Evolutionary conservation across 371 early-diverging fungal genomes (phyloP).

Genomic region (Mucor mucedo): DNA sequence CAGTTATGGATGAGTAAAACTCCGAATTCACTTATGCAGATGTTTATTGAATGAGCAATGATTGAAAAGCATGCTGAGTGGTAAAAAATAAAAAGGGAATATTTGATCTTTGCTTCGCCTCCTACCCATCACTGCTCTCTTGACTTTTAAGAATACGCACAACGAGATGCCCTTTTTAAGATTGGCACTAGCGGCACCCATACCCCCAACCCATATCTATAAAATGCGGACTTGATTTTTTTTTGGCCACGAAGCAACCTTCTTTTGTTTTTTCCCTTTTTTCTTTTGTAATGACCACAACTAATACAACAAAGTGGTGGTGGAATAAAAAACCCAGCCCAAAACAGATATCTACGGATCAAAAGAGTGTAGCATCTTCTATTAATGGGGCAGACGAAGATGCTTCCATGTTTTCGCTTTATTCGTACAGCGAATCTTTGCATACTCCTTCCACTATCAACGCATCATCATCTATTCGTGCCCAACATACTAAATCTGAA

Average conservation of each 20-base stretch:
- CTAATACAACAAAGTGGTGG: constrained; percentile 18
- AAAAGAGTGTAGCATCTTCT: constrained; percentile 2
- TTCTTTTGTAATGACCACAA: constrained; percentile 1
- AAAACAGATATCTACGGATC: constrained; percentile 2
- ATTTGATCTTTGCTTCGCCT: too few relatives aligned
- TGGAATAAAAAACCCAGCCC: constrained; percentile 16
- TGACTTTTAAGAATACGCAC: too few relatives aligned
- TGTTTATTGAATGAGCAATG: too few relatives aligned
- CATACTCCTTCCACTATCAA: constrained; percentile 9
- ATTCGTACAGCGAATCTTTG: constrained; percentile 19
- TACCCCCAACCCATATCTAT: not conserved
- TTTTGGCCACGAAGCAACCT: too few relatives aligned
- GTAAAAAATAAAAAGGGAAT: too few relatives aligned
- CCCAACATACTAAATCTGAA: constrained; percentile 22
- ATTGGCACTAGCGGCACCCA: too few relatives aligned
- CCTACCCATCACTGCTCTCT: too few relatives aligned
- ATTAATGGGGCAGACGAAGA: constrained; percentile 21
- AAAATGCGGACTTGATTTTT: not conserved
- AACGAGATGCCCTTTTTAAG: too few relatives aligned
- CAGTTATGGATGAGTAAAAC: too few relatives aligned
- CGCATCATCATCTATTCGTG: constrained; percentile 15
- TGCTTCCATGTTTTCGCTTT: constrained; percentile 24
- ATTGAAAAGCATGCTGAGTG: too few relatives aligned
- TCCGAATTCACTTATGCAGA: too few relatives aligned
- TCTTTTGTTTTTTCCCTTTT: constrained; percentile 1